Evolutionary conservation across 495 filamentous ascomycete genomes (phyloP), one percentile per base, ranked within the genome.

Genomic region (Oidiodendron maius): DNA sequence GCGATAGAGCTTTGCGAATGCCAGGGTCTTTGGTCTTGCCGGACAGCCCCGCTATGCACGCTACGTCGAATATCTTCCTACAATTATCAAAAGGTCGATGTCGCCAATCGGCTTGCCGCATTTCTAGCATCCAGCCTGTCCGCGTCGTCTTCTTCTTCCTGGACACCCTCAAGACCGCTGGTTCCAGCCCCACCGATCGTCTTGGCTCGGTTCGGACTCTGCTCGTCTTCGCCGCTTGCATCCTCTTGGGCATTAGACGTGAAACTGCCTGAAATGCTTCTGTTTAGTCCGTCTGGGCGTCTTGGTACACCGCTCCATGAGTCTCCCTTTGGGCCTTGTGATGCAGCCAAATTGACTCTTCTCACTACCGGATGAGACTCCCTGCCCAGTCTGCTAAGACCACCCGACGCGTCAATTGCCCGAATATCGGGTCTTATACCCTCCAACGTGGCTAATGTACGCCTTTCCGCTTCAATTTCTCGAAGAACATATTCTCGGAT

Each of bases 291-390:
- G 59, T 90, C 88, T 28, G 76, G 74, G 52, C 90, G 76, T 52
- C 93, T 79, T 16, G 89, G 87, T 24, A 96, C 88, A 25, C 94
- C 94, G 58, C 89, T 95, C 93, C 93, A 98, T 8, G 94, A 86
- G 63, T 98, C 93, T 4, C 94, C 93, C 67, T 90, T 89, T 12
- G 93, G 91, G 2, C 94, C 94, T 65, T 98, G 93, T 58, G 84
- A 90, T 4, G 85, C 83, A 3, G 84, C 81, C 36, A 95, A 61
- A 60, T 86, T 96, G 17, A 85, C 60, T 41, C 91, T 80, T 39
- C 93, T 77, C 15, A 70, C 69, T 5, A 83, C 69, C 0, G 93
- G 90, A 60, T 95, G 91, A 22, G 83, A 69, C 63, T 98, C 94
- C 39, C 93, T 79, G 16, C 93, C 93, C 17, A 98, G 72, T 4